Evolutionary conservation across 1,284 basidiomycete species (phyloP).

Genomic region (Tilletiopsis washingtonensis): DNA sequence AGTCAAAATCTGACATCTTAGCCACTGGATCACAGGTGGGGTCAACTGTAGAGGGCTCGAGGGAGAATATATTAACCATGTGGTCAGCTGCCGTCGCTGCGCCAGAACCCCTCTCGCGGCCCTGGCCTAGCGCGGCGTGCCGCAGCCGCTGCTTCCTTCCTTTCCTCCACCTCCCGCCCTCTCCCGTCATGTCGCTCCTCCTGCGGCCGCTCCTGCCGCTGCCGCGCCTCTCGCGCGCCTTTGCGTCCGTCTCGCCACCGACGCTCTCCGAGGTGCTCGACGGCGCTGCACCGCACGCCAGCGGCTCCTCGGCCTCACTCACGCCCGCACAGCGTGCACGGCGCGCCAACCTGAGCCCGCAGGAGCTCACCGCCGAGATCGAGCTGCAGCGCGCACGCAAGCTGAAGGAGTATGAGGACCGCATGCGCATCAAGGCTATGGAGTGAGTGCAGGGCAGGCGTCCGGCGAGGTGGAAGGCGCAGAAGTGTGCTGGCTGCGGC

Average conservation of each 20-base stretch:
- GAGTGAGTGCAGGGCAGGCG: conserved; percentile 17
- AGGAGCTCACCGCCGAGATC: background rate
- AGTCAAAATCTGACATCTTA: no score
- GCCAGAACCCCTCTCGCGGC: no score
- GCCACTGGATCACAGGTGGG: no score
- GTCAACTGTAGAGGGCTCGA: no score
- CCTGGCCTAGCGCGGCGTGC: no score
- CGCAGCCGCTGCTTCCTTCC: no score
- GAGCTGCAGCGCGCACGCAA: conserved; percentile 28
- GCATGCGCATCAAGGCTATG: conserved; percentile 36
- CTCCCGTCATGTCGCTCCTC: no score
- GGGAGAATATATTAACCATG: no score
- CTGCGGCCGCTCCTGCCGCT: no score
- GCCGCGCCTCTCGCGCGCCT: background rate
- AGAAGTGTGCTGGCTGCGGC: no score
- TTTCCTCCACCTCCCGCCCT: no score
- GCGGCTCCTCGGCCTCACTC: background rate
- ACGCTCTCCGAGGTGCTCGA: background rate
- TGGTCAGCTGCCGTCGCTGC: no score
- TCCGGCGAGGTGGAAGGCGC: conserved; percentile 20
- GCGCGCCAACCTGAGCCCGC: background rate
- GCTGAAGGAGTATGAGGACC: conserved; percentile 33
- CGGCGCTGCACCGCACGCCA: background rate
- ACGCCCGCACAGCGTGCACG: background rate
- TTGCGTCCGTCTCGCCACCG: background rate